Evolutionary conservation across 306 rosid genomes (phyloP).

Genomic region (Vigna unguiculata): DNA sequence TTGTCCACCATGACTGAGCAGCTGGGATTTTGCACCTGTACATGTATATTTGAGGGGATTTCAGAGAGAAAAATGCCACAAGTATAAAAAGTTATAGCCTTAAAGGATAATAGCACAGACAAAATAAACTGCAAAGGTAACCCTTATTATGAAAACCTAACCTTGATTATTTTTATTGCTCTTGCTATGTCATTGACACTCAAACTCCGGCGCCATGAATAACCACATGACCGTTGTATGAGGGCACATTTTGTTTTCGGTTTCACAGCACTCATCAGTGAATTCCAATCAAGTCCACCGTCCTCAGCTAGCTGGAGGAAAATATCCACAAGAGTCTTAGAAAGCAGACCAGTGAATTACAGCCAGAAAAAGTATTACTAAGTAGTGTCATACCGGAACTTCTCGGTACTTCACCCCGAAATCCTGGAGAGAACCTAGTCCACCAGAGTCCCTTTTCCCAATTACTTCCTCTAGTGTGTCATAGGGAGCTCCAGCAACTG

Average conservation of each 20-base stretch:
- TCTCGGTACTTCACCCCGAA: constrained; percentile 92
- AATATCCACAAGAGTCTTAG: constrained; percentile 18
- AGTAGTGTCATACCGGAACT: constrained; percentile 71
- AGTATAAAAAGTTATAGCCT: neutral
- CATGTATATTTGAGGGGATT: constrained; percentile 10
- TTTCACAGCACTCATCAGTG: constrained; percentile 67
- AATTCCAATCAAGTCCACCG: constrained; percentile 88
- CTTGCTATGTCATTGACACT: constrained; percentile 75
- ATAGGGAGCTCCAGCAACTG: constrained; percentile 97
- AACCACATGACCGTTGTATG: constrained; percentile 95
- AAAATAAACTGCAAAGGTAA: neutral
- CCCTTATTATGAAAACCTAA: constrained; percentile 39
- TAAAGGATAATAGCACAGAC: neutral
- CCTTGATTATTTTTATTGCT: constrained; percentile 84
- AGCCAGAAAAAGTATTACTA: constrained; percentile 12
- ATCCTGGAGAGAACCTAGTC: constrained; percentile 87
- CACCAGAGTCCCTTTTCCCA: constrained; percentile 88
- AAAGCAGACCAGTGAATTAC: constrained; percentile 33
- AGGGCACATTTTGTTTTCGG: constrained; percentile 86
- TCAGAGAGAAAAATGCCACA: constrained; percentile 14
- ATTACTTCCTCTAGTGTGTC: constrained; percentile 94
- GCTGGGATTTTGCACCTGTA: constrained; percentile 82
- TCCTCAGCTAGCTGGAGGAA: constrained; percentile 74
- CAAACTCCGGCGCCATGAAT: constrained; percentile 94
- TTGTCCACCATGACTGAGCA: constrained; percentile 96